These are phyloP conservation scores for Begonia fuchsioides DNA, from an alignment of 306 rosid genomes.

Conservation along the genomic window DNA sequence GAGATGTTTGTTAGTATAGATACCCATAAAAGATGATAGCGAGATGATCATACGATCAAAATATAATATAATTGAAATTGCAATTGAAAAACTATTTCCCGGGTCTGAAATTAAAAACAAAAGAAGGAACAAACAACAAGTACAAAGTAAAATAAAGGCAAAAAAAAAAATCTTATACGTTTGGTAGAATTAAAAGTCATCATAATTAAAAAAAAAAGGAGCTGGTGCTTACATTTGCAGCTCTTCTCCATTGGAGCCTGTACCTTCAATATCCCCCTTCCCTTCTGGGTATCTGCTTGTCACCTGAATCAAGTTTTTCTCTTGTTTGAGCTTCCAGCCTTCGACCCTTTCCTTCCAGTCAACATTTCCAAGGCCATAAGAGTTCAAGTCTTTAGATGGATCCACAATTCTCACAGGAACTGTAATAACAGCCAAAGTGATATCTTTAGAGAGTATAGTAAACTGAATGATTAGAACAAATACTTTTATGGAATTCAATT, in stretches of 20 bases:
- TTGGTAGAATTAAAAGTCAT: no score
- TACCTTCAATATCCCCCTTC: constrained; percentile 93
- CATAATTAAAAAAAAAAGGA: neutral
- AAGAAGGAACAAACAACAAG: neutral
- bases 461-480: constrained; percentile 3
- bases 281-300: constrained; percentile 70
- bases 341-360: constrained; percentile 99
- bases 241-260: constrained; percentile 97
- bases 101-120: no score
- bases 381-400: constrained; percentile 87
- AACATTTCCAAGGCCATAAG: constrained; percentile 94
- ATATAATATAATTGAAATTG: no score
- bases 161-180: no score
- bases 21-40: no score
- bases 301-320: constrained; percentile 62
- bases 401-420: constrained; percentile 91
- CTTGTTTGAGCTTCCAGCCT: constrained; percentile 97
- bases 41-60: no score
- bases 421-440: constrained; percentile 15
- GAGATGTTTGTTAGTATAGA: no score
- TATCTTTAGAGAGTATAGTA: constrained; percentile 11
- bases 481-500: constrained; percentile 1
- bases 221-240: constrained; percentile 59
- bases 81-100: no score
- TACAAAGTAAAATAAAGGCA: no score